phyloP scores from a whole-genome alignment of 192 early-diverging fungal genomes.

The Oehlia diaphana region DNA sequence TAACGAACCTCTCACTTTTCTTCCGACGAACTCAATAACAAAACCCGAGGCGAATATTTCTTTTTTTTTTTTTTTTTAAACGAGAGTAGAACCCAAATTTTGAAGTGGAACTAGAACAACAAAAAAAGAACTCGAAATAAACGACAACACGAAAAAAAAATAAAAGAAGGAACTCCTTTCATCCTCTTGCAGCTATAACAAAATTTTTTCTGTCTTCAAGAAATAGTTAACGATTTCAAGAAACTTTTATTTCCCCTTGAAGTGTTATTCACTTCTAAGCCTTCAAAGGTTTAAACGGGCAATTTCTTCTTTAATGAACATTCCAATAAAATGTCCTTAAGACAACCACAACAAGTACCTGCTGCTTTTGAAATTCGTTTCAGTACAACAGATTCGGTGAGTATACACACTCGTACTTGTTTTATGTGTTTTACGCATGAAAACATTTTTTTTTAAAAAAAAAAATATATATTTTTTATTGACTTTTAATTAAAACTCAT shows the following conservation, averaged over 20 bases:
- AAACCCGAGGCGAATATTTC: not conserved
- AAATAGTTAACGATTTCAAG: not conserved
- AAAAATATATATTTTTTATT: too few species aligned
- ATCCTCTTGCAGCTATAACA: not conserved
- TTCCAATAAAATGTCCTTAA: not conserved
- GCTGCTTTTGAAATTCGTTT: slow-evolving; percentile 29
- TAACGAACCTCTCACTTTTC: not conserved
- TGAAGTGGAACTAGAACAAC: not conserved
- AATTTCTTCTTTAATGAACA: not conserved
- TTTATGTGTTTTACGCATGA: not conserved
- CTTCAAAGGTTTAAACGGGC: not conserved
- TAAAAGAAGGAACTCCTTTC: not conserved
- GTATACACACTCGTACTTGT: not conserved
- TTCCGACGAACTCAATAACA: not conserved
- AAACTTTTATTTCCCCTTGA: not conserved
- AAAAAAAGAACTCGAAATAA: not conserved
- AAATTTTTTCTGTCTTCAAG: too few species aligned
- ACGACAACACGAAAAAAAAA: not conserved
- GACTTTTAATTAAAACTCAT: too few species aligned
- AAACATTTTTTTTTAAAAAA: too few species aligned
- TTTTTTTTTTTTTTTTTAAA: too few species aligned
- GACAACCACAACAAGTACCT: not conserved
- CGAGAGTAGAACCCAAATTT: not conserved
- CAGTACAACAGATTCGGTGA: slow-evolving; percentile 19
- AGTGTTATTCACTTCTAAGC: not conserved